Base-by-base conservation (phyloP, 208 protist genomes). In the Trypanosoma avium region DNA sequence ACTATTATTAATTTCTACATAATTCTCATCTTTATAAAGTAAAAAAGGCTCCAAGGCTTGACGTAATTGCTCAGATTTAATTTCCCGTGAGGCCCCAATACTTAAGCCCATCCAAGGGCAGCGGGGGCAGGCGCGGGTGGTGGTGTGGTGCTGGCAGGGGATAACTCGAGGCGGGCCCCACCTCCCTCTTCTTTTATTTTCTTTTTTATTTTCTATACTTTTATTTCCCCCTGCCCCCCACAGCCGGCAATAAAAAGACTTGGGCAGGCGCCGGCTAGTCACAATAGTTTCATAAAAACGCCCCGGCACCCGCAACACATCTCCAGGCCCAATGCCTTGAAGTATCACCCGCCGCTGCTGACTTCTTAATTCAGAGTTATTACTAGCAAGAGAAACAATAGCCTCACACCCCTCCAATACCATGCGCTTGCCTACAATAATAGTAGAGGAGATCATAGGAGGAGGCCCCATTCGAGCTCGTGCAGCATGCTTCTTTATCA, bases 71-170 rank as follows among this genome's bases (percentile, higher is more conserved):
- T 77, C 68, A 12, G 75, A 46, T 24, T 84, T 86, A 57, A 78
- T 59, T 8, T 70, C 73, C 24, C 58, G 60, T 12, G 78, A 71
- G n/a, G 77, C 67, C 9, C 59, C 30, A 3, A 35, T 30, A 5
- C 65, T 54, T 5, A 56, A 42, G 7, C 73, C 73, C 81, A 92
- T 90, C 88, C 88, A 94, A 26, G 85, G 88, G 61, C 85, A 92
- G 4, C 75, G 73, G 27, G n/a, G 12, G 48, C 88, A 94, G 6
- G 21, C 10, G 8, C 38, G 67, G 26, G 43, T 58, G 1, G 29
- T 30, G 10, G 59, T 67, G 5, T 78, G 77, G 21, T 71, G 64
- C 1, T 50, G 43, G 27, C 84, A 90, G 10, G 79, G 64, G 15
- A 82, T 36, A 5, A 63, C 24, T 3, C 57, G 66, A 22, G 61